These are phyloP conservation scores for Scheffersomyces cryptocercus DNA, from an alignment of 1,139 yeast species.

Conservation along the genomic window DNA sequence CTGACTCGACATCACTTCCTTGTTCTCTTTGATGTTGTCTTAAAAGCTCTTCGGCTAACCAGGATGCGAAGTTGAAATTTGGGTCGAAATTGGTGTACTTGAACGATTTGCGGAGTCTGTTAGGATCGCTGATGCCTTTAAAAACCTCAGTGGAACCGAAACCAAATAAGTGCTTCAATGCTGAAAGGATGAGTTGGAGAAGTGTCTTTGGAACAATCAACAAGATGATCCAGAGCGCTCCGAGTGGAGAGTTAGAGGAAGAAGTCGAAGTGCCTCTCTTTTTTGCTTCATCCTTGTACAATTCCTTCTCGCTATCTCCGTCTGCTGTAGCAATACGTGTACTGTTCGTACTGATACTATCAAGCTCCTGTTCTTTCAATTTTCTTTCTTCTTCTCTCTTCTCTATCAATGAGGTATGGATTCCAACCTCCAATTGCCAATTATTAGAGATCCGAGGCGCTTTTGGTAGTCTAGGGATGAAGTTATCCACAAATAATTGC, in stretches of 20 bases:
- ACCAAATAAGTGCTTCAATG: conserved; percentile 33
- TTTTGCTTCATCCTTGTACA: not conserved
- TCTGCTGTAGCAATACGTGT: not conserved
- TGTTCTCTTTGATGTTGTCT: not conserved
- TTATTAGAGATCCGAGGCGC: conserved; percentile 42
- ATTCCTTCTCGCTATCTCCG: not conserved
- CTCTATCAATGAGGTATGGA: conserved; percentile 37
- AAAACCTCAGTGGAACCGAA: conserved; percentile 9
- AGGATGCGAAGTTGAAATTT: conserved; percentile 4
- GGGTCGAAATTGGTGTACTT: conserved; percentile 15
- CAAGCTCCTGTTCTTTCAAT: conserved; percentile 6
- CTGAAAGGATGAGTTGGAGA: conserved; percentile 32
- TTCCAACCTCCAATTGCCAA: conserved; percentile 50
- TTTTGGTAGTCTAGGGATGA: conserved; percentile 42
- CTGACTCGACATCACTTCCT: not conserved
- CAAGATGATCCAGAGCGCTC: conserved; percentile 42
- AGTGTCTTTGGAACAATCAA: conserved; percentile 49
- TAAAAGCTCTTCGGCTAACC: not conserved
- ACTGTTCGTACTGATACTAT: not conserved
- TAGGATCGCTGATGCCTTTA: conserved; percentile 10
- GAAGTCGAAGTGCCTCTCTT: conserved; percentile 12
- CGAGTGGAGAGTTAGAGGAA: conserved; percentile 5
- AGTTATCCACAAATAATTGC: conserved; percentile 35
- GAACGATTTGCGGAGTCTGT: conserved; percentile 11
- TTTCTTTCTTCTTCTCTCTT: conserved; percentile 6